Percentiles rank a stretch among this genome's conserved stretches.
phyloP scores from a whole-genome alignment of 2,329 filamentous ascomycete genomes.

The Botrytis aclada region DNA sequence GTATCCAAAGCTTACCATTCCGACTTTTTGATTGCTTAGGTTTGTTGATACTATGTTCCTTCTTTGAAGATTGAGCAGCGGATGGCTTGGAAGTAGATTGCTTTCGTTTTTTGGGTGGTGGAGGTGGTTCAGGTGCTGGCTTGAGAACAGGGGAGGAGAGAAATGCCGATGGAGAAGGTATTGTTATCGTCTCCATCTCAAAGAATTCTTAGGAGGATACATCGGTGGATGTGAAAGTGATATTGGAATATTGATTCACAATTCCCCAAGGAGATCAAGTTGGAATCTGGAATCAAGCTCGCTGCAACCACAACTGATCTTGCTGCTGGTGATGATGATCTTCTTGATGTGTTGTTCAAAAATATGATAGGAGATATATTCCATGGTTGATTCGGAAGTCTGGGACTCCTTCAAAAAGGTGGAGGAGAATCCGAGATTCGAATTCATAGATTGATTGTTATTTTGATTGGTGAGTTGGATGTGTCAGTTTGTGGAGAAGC shows the following conservation, averaged over 20 bases:
- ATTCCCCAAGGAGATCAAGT: neutral
- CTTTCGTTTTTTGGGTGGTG: constrained; percentile 29
- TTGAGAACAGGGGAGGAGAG: constrained; percentile 41
- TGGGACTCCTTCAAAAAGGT: constrained; percentile 4
- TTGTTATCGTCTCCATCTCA: constrained; percentile 56
- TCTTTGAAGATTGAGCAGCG: constrained; percentile 27
- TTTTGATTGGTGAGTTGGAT: constrained; percentile 12
- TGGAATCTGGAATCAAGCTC: neutral
- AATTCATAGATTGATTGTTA: constrained; percentile 1
- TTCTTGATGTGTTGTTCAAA: constrained; percentile 19
- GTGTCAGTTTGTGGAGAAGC: constrained; percentile 20
- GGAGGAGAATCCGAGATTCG: constrained; percentile 14
- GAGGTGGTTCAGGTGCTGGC: constrained; percentile 34
- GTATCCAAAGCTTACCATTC: constrained; percentile 56
- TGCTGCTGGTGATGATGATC: constrained; percentile 6
- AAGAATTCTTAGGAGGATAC: constrained; percentile 25
- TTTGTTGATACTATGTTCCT: constrained; percentile 47
- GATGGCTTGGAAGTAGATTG: constrained; percentile 27
- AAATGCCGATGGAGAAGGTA: constrained; percentile 57
- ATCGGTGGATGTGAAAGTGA: constrained; percentile 23
- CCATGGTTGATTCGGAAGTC: constrained; percentile 8
- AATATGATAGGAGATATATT: constrained; percentile 5
- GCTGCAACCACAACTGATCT: neutral
- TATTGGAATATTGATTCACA: constrained; percentile 3
- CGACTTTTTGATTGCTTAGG: constrained; percentile 73